Evolutionary conservation across 495 filamentous ascomycete species (phyloP).

Genomic region (Mytilinidion resinicola): DNA sequence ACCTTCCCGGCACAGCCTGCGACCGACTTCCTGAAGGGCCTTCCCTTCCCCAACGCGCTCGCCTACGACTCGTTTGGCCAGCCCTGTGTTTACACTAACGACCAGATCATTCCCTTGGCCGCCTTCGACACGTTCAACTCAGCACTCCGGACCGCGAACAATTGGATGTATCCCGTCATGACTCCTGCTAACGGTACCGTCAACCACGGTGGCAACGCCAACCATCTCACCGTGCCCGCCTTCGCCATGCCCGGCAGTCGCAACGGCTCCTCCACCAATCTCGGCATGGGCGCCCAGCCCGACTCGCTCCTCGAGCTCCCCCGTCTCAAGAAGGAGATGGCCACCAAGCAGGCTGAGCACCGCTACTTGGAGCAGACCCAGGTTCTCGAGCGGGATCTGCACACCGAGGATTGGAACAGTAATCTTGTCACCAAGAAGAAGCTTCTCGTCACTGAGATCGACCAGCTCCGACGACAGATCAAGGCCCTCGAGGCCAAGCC

Average conservation of each 20-base stretch:
- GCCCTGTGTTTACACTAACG: constrained; percentile 25
- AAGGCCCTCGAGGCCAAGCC: constrained; percentile 4
- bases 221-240: background rate
- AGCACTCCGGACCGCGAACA: background rate
- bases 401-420: constrained; percentile 11
- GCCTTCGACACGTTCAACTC: constrained; percentile 10
- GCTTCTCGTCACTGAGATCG: constrained; percentile 20
- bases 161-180: background rate
- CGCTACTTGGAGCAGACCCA: constrained; percentile 20
- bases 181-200: background rate
- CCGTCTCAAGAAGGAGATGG: constrained; percentile 7
- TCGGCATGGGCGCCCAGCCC: background rate
- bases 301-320: background rate
- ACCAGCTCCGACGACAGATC: constrained; percentile 18
- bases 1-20: background rate
- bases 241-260: too few relatives aligned
- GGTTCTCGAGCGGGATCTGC: constrained; percentile 11
- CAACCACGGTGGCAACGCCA: background rate
- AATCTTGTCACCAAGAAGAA: constrained; percentile 22
- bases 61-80: constrained; percentile 24
- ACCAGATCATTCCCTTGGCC: constrained; percentile 21
- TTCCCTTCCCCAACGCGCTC: constrained; percentile 20
- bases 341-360: constrained; percentile 15
- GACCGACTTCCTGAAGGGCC: constrained; percentile 1
- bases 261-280: background rate